phyloP scores from a whole-genome alignment of 768 basidiomycete genomes.

The Crassisporium funariophilum region DNA sequence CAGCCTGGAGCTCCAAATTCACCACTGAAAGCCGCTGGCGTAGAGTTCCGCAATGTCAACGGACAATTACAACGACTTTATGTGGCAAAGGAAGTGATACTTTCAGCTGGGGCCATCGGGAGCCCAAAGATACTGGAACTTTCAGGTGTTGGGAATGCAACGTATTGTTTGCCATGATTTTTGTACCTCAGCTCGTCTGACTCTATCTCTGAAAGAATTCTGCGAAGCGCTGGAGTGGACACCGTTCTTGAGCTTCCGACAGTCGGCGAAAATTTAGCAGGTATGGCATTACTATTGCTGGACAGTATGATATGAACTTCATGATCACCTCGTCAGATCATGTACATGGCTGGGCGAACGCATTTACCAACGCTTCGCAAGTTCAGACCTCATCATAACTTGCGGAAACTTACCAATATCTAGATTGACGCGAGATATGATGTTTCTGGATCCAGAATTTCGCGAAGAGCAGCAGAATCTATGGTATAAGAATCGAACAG shows the following conservation, averaged over 20 bases:
- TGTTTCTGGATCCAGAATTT: constrained; percentile 25
- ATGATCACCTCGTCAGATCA: constrained; percentile 24
- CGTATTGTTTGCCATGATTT: constrained; percentile 15
- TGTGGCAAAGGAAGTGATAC: constrained; percentile 50
- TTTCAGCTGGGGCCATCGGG: constrained; percentile 51
- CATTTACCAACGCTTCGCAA: constrained; percentile 33
- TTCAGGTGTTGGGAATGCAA: constrained; percentile 35
- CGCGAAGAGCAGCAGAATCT: constrained; percentile 23
- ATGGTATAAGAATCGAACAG: constrained; percentile 33
- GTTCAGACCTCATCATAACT: constrained; percentile 3
- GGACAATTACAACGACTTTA: constrained; percentile 15
- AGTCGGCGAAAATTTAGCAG: constrained; percentile 47
- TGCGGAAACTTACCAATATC: neutral
- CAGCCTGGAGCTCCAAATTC: neutral
- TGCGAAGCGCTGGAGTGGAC: constrained; percentile 44
- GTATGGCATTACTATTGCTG: constrained; percentile 14
- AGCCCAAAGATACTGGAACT: constrained; percentile 31
- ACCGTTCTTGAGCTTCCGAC: constrained; percentile 47
- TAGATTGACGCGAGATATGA: constrained; percentile 30
- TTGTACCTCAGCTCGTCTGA: neutral
- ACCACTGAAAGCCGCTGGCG: constrained; percentile 9
- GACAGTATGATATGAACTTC: neutral
- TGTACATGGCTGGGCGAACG: constrained; percentile 35
- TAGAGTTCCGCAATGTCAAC: constrained; percentile 6
- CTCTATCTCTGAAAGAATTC: constrained; percentile 28